Conservation (phyloP, 78 protist species). For the Cavenderia fasciculata region DNA sequence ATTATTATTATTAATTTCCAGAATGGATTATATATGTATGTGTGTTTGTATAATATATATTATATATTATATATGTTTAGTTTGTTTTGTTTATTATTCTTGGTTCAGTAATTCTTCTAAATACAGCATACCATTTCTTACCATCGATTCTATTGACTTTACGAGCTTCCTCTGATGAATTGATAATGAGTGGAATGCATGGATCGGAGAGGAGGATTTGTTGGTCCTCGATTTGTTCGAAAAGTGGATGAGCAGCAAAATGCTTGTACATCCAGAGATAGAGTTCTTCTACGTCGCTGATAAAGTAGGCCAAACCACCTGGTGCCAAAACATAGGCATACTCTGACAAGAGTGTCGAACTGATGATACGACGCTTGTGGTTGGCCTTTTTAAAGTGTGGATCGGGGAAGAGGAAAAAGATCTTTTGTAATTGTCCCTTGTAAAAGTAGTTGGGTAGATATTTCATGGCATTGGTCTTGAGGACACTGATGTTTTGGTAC, state of each 20-base stretch:
- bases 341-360: conserved; percentile 87
- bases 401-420: conserved; percentile 97
- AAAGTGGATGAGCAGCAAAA: conserved; percentile 90
- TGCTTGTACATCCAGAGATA: conserved; percentile 92
- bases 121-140: conserved; percentile 82
- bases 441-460: conserved; percentile 90
- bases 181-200: conserved; percentile 38
- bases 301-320: conserved; percentile 92
- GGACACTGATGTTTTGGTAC: conserved; percentile 88
- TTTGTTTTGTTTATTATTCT: too few relatives aligned
- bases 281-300: conserved; percentile 94
- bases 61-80: too few relatives aligned
- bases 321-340: conserved; percentile 89
- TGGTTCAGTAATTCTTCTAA: conserved; percentile 79
- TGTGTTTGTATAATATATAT: too few relatives aligned
- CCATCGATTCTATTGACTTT: conserved; percentile 87
- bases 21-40: too few relatives aligned
- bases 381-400: conserved; percentile 96
- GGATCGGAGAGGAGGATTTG: conserved; percentile 63
- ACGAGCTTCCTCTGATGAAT: conserved; percentile 84
- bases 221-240: conserved; percentile 47
- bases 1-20: too few relatives aligned
- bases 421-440: conserved; percentile 88
- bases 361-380: conserved; percentile 93
- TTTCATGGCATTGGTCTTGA: conserved; percentile 94